Conservation (phyloP, 2,329 filamentous ascomycete species). For the Neofusicoccum kwambonambiense region DNA sequence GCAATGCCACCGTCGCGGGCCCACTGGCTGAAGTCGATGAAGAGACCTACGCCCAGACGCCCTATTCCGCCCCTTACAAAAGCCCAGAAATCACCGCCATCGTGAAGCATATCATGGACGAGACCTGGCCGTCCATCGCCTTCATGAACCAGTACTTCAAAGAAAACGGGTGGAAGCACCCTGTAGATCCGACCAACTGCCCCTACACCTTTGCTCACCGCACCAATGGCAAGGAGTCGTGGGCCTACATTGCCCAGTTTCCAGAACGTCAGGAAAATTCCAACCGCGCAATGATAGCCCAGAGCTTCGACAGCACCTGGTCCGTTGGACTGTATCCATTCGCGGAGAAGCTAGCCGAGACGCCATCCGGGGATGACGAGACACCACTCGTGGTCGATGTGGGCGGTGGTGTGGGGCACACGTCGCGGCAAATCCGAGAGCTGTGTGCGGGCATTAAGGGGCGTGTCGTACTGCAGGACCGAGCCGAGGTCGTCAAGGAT, state of each 20-base stretch:
- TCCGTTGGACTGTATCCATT: conserved; percentile 8
- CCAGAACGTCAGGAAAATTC: conserved; percentile 8
- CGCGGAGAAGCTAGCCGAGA: neutral
- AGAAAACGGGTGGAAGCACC: conserved; percentile 8
- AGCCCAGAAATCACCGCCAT: neutral
- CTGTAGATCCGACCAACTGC: neutral
- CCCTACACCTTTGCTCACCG: conserved; percentile 19
- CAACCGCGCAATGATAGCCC: conserved; percentile 3
- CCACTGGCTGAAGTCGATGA: conserved; percentile 7
- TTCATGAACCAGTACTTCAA: conserved; percentile 7
- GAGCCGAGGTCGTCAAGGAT: conserved; percentile 30
- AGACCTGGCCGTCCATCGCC: neutral
- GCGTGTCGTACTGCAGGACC: conserved; percentile 43
- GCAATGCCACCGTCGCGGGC: neutral
- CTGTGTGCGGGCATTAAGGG: conserved; percentile 35
- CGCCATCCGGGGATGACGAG: neutral
- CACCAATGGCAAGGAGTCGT: neutral
- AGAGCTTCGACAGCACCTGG: neutral
- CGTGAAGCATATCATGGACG: conserved; percentile 14
- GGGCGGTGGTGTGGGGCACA: conserved; percentile 42
- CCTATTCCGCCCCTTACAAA: conserved; percentile 2
- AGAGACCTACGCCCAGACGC: conserved; percentile 15
- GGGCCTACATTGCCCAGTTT: neutral
- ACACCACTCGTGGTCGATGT: conserved; percentile 40
- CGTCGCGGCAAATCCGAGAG: conserved; percentile 32